Percentiles rank a stretch among this genome's conserved stretches.
Evolutionary conservation across 1,139 yeast species (phyloP).

Genomic region (Taphrina pruni): DNA sequence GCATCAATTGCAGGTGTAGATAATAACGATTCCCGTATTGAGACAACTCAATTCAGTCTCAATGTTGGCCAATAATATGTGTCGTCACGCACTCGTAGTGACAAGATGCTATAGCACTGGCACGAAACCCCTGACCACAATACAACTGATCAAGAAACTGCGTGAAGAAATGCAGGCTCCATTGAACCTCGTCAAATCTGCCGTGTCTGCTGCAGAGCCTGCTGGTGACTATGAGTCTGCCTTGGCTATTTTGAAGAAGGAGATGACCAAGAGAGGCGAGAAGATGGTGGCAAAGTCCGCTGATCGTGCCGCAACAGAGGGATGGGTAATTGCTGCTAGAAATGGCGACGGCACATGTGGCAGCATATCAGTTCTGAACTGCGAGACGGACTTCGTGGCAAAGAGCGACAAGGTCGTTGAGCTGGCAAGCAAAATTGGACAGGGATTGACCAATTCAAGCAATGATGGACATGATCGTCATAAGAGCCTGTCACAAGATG

Average conservation of each 20-base stretch:
- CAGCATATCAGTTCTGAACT: conserved; percentile 28
- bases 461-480: neutral
- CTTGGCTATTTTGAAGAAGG: conserved; percentile 21
- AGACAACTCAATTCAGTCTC: too few relatives aligned
- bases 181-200: conserved; percentile 32
- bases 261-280: conserved; percentile 41
- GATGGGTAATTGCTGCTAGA: conserved; percentile 40
- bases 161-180: conserved; percentile 40
- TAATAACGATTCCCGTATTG: too few relatives aligned
- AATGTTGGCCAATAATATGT: neutral
- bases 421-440: conserved; percentile 18
- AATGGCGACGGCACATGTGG: conserved; percentile 12
- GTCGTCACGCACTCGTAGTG: neutral
- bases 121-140: conserved; percentile 17
- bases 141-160: conserved; percentile 37
- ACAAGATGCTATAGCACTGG: neutral
- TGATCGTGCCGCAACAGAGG: conserved; percentile 40
- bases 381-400: conserved; percentile 44
- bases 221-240: conserved; percentile 39
- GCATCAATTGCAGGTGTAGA: too few relatives aligned
- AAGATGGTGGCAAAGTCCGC: conserved; percentile 39
- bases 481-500: neutral
- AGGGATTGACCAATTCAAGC: neutral
- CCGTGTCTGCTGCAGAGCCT: conserved; percentile 29
- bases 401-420: conserved; percentile 29